A percentile compares a stretch with the other conserved stretches of the same genome.
phyloP scores from a whole-genome alignment of 208 protist species.

The Trypanosoma scelopori region DNA sequence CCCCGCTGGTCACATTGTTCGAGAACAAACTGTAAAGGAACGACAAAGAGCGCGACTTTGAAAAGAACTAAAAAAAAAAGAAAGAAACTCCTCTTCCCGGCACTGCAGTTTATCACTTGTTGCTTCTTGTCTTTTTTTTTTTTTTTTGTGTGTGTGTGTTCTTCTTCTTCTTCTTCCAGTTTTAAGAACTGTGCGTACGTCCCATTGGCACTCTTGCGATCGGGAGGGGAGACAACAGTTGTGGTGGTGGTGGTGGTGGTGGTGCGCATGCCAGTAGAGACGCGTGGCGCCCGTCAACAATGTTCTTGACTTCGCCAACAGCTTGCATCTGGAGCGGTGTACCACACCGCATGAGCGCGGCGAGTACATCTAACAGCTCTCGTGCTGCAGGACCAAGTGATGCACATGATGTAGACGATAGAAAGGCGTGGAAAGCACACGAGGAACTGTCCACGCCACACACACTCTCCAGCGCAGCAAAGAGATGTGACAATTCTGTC shows the following conservation, averaged over 20 bases:
- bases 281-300: not conserved
- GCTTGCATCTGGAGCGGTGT: constrained; percentile 8
- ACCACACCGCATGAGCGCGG: not conserved
- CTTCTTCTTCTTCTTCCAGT: not conserved
- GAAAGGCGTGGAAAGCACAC: not conserved
- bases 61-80: too few relatives aligned
- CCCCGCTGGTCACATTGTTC: too few relatives aligned
- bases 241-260: not conserved
- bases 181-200: too few relatives aligned
- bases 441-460: not conserved
- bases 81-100: too few relatives aligned
- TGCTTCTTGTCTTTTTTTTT: not conserved
- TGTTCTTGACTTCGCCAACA: constrained; percentile 1
- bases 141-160: not conserved
- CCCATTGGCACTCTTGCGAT: not conserved
- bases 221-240: too few relatives aligned
- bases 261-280: not conserved
- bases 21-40: too few relatives aligned
- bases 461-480: not conserved
- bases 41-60: too few relatives aligned
- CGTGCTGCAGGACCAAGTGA: not conserved
- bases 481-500: constrained; percentile 8
- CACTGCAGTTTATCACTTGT: not conserved
- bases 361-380: constrained; percentile 15
- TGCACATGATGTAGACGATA: not conserved